Evolutionary conservation across 148 eudicot genomes (phyloP), one percentile per base, ranked within the genome.

Genomic region (Rhododendron ovatum): DNA sequence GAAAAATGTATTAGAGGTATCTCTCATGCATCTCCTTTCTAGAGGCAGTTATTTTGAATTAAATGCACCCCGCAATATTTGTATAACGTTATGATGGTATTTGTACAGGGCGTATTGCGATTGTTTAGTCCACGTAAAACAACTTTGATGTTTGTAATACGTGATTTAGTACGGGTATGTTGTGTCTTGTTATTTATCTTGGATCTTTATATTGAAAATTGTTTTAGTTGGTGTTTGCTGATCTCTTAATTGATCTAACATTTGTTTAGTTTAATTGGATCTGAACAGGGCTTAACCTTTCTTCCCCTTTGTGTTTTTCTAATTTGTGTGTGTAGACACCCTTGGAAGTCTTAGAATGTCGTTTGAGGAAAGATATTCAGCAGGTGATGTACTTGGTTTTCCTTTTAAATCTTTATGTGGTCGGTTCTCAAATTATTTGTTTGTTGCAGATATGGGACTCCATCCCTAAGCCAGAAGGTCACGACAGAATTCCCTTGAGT

Each of bases 91-190:
- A 61, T 24, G 26, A 61, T 61, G 67, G 82, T 59, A 59, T 7
- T 59, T 86, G 22, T 88, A 50, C 92, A 96, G 99, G 99, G 93
- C 85, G 93, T 95, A 98, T 93, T 95, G 99, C 92, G 99, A 82
- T 22, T 97, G 88, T 97, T 97, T 86, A 94, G 98, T 88, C 99
- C 99, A 50, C 98, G 98, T 50, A 97, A 95, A 92, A 95, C 98
- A 80, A 97, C 99, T 88, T 89, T 97, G 85, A 90, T 97, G 94
- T 97, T 97, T 93, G 65, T 59, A 22, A 5, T 59, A 20, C 65
- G 9, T 7, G 65, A 59, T 6, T 59, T 59, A 6, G 65, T 20
- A 22, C n/a, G 0, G 65, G 65, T 59, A 84, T 67, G 35, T 85
- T 28, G 77, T 37, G 82, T 37, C 63, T 2, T 76, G 47, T 43